Conservation (phyloP, 2,329 filamentous ascomycete genomes). For the Colletotrichum acutatum region DNA sequence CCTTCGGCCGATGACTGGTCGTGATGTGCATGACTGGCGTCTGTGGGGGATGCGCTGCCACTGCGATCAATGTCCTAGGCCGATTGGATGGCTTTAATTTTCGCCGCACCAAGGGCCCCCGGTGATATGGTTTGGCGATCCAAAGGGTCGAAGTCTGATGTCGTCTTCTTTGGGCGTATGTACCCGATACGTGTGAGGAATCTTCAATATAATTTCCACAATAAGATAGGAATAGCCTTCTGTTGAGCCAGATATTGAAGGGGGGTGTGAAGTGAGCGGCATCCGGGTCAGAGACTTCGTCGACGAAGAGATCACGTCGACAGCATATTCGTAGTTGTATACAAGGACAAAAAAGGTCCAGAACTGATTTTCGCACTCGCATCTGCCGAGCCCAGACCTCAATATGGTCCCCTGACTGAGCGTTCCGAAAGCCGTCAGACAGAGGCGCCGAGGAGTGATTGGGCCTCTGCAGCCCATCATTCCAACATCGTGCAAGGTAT, state of each 20-base stretch:
- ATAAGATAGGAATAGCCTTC: constrained; percentile 13
- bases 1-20: constrained; percentile 30
- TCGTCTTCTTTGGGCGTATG: background rate
- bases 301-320: background rate
- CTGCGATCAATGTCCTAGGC: constrained; percentile 12
- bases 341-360: background rate
- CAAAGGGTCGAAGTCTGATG: constrained; percentile 17
- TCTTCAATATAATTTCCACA: background rate
- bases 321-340: background rate
- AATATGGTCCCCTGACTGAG: background rate
- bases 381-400: constrained; percentile 1
- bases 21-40: constrained; percentile 35
- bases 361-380: constrained; percentile 22
- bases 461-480: constrained; percentile 13
- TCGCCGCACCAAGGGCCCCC: constrained; percentile 9
- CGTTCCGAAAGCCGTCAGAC: background rate
- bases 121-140: constrained; percentile 7
- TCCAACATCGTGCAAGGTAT: background rate
- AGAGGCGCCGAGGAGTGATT: constrained; percentile 1
- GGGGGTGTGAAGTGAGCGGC: background rate
- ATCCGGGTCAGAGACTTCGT: background rate
- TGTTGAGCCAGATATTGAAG: constrained; percentile 6
- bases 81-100: constrained; percentile 30
- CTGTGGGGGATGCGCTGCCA: constrained; percentile 28
- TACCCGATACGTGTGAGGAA: background rate